phyloP scores from a whole-genome alignment of 2,329 filamentous ascomycete genomes.

The Exophiala phaeomuriformis region DNA sequence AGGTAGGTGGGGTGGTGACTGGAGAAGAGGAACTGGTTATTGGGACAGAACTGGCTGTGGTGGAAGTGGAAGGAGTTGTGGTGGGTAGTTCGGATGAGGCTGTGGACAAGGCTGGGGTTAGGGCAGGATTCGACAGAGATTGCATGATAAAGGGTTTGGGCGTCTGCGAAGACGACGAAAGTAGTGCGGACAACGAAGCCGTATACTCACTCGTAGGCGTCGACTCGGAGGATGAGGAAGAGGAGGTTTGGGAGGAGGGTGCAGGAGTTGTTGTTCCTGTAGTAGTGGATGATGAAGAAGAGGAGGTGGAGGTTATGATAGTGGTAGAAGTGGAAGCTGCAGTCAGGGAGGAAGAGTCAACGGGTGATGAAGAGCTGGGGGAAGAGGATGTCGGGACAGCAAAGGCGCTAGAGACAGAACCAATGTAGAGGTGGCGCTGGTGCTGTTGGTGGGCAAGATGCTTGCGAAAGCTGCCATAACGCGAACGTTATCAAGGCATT shows the following conservation, averaged over 20 bases:
- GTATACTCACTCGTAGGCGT: slow-evolving; percentile 16
- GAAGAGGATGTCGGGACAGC: slow-evolving; percentile 4
- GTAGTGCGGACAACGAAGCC: slow-evolving; percentile 4
- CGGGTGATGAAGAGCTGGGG: slow-evolving; percentile 5
- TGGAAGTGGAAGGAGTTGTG: slow-evolving; percentile 7
- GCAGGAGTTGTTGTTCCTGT: slow-evolving; percentile 6
- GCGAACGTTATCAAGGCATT: slow-evolving; percentile 13
- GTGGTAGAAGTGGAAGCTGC: slow-evolving; percentile 13
- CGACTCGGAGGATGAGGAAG: background rate
- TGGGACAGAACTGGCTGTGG: slow-evolving; percentile 60
- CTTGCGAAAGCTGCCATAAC: slow-evolving; percentile 18
- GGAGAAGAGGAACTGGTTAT: slow-evolving; percentile 8
- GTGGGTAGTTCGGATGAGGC: slow-evolving; percentile 6
- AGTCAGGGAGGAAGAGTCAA: slow-evolving; percentile 14
- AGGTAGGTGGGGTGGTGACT: slow-evolving; percentile 10
- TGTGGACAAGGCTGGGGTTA: slow-evolving; percentile 3
- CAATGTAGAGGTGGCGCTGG: background rate
- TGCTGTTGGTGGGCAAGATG: slow-evolving; percentile 4
- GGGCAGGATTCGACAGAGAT: slow-evolving; percentile 4
- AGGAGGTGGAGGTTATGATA: slow-evolving; percentile 5
- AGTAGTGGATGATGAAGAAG: slow-evolving; percentile 6
- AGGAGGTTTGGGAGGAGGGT: slow-evolving; percentile 8
- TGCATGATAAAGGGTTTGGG: background rate
- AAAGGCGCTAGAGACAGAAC: slow-evolving; percentile 1
- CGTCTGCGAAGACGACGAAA: slow-evolving; percentile 1